Conservation (phyloP, 164 flowering plant species). For the Magnolia kwangsiensis region DNA sequence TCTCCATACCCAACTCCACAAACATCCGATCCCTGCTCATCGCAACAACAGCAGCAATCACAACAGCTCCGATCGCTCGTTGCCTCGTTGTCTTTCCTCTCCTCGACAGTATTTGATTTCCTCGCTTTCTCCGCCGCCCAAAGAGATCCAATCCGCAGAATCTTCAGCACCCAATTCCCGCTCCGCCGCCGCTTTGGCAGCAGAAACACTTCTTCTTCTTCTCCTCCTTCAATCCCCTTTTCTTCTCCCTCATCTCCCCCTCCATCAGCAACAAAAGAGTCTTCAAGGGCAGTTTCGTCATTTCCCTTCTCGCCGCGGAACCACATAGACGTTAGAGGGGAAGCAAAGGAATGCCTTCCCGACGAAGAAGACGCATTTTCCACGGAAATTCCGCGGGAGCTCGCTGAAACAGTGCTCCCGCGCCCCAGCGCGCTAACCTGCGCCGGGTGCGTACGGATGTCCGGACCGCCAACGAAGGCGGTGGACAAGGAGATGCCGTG, state of each 20-base stretch:
- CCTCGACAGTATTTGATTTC: not conserved
- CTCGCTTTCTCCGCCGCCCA: conserved; percentile 32
- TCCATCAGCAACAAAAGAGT: conserved; percentile 14
- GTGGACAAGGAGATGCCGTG: conserved; percentile 36
- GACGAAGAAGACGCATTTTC: conserved; percentile 20
- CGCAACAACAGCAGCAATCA: conserved; percentile 15
- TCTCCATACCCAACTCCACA: conserved; percentile 24
- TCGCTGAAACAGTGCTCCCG: conserved; percentile 15
- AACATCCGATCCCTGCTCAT: conserved; percentile 22
- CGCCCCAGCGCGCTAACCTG: conserved; percentile 39
- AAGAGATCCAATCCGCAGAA: conserved; percentile 50
- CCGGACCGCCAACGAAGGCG: conserved; percentile 20
- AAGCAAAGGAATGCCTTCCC: conserved; percentile 43
- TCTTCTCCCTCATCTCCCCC: not conserved
- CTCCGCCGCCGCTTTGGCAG: conserved; percentile 1
- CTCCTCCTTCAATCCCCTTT: conserved; percentile 9
- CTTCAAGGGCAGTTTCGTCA: conserved; percentile 40
- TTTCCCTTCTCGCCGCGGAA: conserved; percentile 16
- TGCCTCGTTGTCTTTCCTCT: conserved; percentile 1
- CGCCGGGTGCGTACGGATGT: conserved; percentile 22
- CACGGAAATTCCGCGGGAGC: conserved; percentile 23
- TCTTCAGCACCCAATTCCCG: conserved; percentile 72
- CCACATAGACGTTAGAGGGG: conserved; percentile 62
- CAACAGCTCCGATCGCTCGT: conserved; percentile 7
- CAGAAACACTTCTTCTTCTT: not conserved